Percentiles rank a stretch among this genome's conserved stretches.
phyloP scores from a whole-genome alignment of 352 stramenopile genomes.

The Phytophthora sansomeana region DNA sequence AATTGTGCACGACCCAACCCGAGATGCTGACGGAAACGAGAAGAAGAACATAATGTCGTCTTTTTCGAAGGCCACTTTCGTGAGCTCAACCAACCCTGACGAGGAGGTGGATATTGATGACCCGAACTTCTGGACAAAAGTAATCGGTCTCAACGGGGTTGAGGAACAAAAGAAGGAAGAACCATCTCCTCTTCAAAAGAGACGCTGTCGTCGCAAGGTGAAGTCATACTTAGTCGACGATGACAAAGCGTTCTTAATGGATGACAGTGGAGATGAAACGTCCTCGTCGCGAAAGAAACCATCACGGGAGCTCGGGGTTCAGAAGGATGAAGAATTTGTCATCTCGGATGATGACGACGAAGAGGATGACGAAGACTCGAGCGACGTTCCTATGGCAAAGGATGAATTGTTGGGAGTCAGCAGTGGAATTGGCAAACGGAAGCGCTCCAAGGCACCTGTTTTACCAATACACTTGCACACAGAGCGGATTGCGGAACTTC shows the following conservation, averaged over 20 bases:
- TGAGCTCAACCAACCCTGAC: slow-evolving; percentile 87
- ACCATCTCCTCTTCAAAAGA: slow-evolving; percentile 78
- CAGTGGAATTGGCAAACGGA: slow-evolving; percentile 36
- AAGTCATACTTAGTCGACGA: slow-evolving; percentile 79
- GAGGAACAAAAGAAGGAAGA: slow-evolving; percentile 70
- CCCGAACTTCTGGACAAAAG: slow-evolving; percentile 95
- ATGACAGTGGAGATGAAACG: slow-evolving; percentile 66
- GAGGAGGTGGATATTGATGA: slow-evolving; percentile 93
- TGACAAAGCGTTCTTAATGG: slow-evolving; percentile 34
- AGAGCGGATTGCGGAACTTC: slow-evolving; percentile 53
- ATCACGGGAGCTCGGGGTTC: slow-evolving; percentile 20
- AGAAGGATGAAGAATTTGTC: slow-evolving; percentile 77
- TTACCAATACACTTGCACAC: slow-evolving; percentile 50
- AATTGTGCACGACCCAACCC: slow-evolving; percentile 88
- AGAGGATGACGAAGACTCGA: slow-evolving; percentile 66
- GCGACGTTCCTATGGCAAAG: slow-evolving; percentile 51
- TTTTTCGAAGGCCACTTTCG: slow-evolving; percentile 95
- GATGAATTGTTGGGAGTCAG: slow-evolving; percentile 45
- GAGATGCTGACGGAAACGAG: slow-evolving; percentile 44
- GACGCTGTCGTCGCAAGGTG: slow-evolving; percentile 69
- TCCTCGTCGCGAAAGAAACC: slow-evolving; percentile 34
- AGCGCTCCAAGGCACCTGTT: slow-evolving; percentile 36
- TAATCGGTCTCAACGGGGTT: slow-evolving; percentile 86
- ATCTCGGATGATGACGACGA: slow-evolving; percentile 69
- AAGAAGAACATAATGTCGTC: slow-evolving; percentile 89